Evolutionary conservation across 2,329 filamentous ascomycete species (phyloP).

Genomic region (Escovopsis sp.): DNA sequence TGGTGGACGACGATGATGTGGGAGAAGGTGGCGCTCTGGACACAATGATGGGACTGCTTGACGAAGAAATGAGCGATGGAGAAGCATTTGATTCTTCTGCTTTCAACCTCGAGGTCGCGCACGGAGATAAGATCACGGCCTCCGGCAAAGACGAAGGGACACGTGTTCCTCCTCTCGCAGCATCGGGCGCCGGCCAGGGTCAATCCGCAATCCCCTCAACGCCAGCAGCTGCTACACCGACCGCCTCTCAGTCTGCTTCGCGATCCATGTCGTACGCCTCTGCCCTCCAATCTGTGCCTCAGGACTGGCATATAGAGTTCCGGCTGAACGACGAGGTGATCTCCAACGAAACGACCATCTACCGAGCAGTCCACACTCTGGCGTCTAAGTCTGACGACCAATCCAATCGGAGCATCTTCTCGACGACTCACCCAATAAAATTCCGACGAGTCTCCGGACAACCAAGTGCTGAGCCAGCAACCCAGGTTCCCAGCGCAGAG

Average conservation of each 20-base stretch:
- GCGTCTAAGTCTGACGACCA: conserved; percentile 41
- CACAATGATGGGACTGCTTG: conserved; percentile 77
- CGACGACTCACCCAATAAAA: conserved; percentile 76
- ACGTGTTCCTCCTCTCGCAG: conserved; percentile 65
- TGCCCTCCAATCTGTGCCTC: conserved; percentile 62
- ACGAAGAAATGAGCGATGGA: conserved; percentile 66
- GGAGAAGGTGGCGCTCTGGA: conserved; percentile 55
- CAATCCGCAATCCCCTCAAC: too few relatives aligned
- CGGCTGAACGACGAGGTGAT: conserved; percentile 72
- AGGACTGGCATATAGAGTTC: conserved; percentile 98
- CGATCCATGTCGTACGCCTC: conserved; percentile 70
- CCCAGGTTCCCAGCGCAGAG: conserved; percentile 36
- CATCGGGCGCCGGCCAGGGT: conserved; percentile 29
- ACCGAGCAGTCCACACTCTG: conserved; percentile 71
- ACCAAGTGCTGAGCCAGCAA: conserved; percentile 55
- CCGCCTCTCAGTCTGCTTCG: conserved; percentile 39
- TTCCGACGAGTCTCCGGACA: conserved; percentile 78
- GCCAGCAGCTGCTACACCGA: conserved; percentile 18
- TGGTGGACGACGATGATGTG: conserved; percentile 50
- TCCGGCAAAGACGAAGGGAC: conserved; percentile 88
- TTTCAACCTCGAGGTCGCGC: conserved; percentile 79
- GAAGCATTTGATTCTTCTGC: conserved; percentile 56
- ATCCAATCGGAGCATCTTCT: conserved; percentile 69
- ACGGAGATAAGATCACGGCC: conserved; percentile 76
- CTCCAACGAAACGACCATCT: conserved; percentile 85